A percentile compares a stretch with the other conserved stretches of the same genome.
Conservation (phyloP, 1,284 basidiomycete genomes). For the Ganoderma resinaceum region DNA sequence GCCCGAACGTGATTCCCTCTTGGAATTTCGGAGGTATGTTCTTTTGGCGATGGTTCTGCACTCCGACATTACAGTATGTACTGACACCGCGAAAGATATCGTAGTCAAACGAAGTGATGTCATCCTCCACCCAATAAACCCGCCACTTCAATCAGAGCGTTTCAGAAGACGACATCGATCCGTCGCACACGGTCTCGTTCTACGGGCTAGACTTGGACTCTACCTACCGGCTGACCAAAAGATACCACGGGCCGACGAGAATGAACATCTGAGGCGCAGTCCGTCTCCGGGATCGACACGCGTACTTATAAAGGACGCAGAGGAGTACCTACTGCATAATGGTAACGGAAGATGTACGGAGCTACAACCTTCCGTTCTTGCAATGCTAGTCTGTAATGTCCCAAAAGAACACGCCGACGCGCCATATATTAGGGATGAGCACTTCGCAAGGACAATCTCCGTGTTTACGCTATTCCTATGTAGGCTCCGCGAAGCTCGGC, state of each 20-base stretch:
- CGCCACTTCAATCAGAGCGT: conserved; percentile 33
- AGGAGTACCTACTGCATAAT: conserved; percentile 41
- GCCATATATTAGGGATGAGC: conserved; percentile 34
- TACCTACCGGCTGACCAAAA: conserved; percentile 35
- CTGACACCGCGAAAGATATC: conserved; percentile 28
- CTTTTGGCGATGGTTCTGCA: not conserved
- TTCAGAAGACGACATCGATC: conserved; percentile 25
- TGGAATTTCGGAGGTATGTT: conserved; percentile 35
- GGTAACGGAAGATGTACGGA: conserved; percentile 35
- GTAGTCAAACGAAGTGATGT: conserved; percentile 42
- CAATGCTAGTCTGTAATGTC: not conserved
- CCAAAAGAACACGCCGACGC: not conserved
- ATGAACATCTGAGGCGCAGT: conserved; percentile 35
- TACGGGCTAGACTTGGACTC: conserved; percentile 41
- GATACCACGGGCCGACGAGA: conserved; percentile 10
- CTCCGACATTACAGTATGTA: not conserved
- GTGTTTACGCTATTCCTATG: conserved; percentile 31
- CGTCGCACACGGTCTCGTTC: conserved; percentile 34
- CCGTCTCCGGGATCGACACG: conserved; percentile 42
- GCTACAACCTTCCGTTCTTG: conserved; percentile 37
- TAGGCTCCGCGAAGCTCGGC: conserved; percentile 20
- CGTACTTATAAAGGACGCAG: conserved; percentile 38
- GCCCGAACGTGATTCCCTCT: conserved; percentile 29
- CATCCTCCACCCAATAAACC: conserved; percentile 35
- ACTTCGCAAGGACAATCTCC: conserved; percentile 37